Conservation (phyloP, 768 basidiomycete genomes). For the Xerocomellus dryophilus region DNA sequence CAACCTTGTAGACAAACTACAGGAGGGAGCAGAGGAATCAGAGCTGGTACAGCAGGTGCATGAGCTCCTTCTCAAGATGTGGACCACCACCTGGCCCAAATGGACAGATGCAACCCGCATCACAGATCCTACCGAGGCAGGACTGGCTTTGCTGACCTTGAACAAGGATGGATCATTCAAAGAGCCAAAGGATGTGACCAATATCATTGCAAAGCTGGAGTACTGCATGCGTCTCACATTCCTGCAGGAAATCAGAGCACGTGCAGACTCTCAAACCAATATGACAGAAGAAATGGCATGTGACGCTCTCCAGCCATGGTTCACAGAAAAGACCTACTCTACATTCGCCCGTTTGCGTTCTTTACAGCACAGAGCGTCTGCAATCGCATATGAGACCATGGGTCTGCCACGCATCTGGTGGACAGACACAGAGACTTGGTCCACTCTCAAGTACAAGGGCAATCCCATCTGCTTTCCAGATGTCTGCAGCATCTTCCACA, state of each 20-base stretch:
- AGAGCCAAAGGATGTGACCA: conserved; percentile 1
- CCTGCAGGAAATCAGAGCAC: neutral
- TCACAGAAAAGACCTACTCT: neutral
- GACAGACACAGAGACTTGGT: neutral
- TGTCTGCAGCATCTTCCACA: neutral
- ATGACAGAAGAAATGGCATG: neutral
- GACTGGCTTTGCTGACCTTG: neutral
- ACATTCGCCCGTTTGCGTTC: conserved; percentile 6
- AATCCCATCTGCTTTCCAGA: neutral
- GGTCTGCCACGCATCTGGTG: conserved; percentile 1
- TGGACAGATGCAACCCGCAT: neutral
- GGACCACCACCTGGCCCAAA: conserved; percentile 8
- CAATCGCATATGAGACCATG: conserved; percentile 1
- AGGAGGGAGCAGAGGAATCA: no score
- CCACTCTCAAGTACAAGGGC: neutral
- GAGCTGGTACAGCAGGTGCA: conserved; percentile 2
- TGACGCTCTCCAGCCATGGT: neutral
- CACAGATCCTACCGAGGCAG: neutral
- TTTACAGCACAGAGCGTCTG: conserved; percentile 6
- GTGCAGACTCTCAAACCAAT: neutral
- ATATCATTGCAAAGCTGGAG: conserved; percentile 1
- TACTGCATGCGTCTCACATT: conserved; percentile 11
- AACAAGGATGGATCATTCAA: conserved; percentile 18
- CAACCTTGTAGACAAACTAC: no score
- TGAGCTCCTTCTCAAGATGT: neutral